Percentiles rank a stretch among this genome's conserved stretches.
phyloP scores from a whole-genome alignment of 495 filamentous ascomycete species.

The Patellaria atrata region DNA sequence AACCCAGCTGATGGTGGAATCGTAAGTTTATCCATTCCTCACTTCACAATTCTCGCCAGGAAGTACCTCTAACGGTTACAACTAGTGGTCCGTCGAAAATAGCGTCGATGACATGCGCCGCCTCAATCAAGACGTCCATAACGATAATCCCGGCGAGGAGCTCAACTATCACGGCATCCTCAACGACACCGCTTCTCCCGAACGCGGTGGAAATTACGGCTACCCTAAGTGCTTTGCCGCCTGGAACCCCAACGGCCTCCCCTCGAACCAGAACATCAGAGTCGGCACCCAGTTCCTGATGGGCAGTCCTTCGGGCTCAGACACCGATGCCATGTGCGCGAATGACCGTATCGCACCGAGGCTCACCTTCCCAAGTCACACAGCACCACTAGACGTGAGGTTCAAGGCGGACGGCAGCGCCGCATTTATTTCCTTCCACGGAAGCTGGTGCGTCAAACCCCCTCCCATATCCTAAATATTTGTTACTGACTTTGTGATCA shows the following conservation, averaged over 20 bases:
- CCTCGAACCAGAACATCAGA: constrained; percentile 28
- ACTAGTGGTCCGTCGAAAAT: constrained; percentile 42
- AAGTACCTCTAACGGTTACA: neutral
- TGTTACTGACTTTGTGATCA: too few species aligned
- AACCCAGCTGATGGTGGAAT: constrained; percentile 37
- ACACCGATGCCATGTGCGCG: constrained; percentile 21
- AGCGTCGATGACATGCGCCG: constrained; percentile 44
- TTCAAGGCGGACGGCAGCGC: constrained; percentile 21
- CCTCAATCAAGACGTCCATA: constrained; percentile 41
- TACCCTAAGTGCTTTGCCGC: constrained; percentile 53
- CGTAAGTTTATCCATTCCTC: constrained; percentile 29
- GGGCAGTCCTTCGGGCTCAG: constrained; percentile 13
- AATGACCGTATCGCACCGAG: constrained; percentile 12
- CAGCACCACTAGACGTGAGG: constrained; percentile 21
- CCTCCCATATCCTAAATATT: too few species aligned
- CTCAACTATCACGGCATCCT: constrained; percentile 52
- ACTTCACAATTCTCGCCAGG: neutral
- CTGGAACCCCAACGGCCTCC: constrained; percentile 38
- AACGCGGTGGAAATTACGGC: constrained; percentile 41
- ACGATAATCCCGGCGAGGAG: constrained; percentile 57
- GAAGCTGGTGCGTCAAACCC: constrained; percentile 22
- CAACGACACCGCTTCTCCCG: constrained; percentile 27
- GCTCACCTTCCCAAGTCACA: constrained; percentile 21
- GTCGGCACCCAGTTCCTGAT: constrained; percentile 36
- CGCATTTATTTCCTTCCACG: constrained; percentile 28